Percentiles rank a stretch among this genome's conserved stretches.
phyloP scores from a whole-genome alignment of 306 rosid genomes.

The Prunus mongolica region DNA sequence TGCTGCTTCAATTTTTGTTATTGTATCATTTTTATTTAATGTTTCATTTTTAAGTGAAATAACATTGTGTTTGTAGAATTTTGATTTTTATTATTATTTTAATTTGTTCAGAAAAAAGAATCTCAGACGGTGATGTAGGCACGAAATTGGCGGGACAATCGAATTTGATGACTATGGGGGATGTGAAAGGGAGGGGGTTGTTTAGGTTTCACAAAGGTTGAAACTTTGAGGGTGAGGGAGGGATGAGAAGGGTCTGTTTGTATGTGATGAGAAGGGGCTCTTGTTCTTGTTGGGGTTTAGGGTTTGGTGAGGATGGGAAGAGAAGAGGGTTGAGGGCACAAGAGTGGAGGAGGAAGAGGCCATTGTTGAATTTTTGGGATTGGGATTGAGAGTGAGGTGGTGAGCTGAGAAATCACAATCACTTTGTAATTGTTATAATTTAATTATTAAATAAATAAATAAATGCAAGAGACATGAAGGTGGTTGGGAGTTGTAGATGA shows the following conservation, averaged over 20 bases:
- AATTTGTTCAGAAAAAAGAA: too few species aligned
- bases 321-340: conserved; percentile 21
- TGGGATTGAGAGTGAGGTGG: not conserved
- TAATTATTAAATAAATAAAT: not conserved
- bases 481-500: not conserved
- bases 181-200: not conserved
- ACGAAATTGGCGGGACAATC: conserved; percentile 10
- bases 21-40: too few species aligned
- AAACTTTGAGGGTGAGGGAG: not conserved
- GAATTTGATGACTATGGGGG: not conserved
- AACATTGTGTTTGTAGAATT: too few species aligned
- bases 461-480: not conserved
- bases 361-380: conserved; percentile 14
- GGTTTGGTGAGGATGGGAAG: conserved; percentile 16
- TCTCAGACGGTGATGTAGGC: conserved; percentile 39
- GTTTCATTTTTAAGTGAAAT: too few species aligned
- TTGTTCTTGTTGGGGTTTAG: conserved; percentile 2
- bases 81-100: too few species aligned
- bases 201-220: not conserved
- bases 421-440: not conserved
- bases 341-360: conserved; percentile 21
- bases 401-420: not conserved
- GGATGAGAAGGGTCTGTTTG: not conserved
- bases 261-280: not conserved
- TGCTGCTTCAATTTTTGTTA: too few species aligned